Base-by-base conservation (phyloP, 1,139 yeast genomes). In the Candida dubliniensis region DNA sequence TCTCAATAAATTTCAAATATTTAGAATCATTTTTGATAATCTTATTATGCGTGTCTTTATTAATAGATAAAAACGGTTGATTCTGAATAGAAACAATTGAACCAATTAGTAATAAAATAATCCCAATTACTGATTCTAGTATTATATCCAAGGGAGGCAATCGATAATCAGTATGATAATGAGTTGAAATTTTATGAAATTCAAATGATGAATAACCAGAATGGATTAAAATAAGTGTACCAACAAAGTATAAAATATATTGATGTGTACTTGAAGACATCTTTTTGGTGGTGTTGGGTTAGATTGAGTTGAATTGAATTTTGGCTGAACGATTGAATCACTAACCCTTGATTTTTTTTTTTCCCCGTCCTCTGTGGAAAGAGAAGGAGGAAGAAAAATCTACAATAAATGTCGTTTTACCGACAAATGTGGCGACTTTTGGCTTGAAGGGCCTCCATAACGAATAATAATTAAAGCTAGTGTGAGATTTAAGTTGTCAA, bases 121-220 rank as follows among this genome's bases (percentile, higher is more conserved):
- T 59, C 1, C 78, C 80, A 10, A 71, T 46, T 8, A 70, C 42
- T 0, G 74, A 63, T 54, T 79, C 82, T 23, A 73, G 46, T 18
- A 64, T 51, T 3, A 78, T 63, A 51, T 77, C 81, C 8, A 55
- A 45, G 3, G 76, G 76, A 47, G 5, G 56, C 42, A 18, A 52
- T 40, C 44, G 45, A 45, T 18, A 18, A 18, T 18, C 23, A 4
- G 10, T 15, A 24, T 31, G 35, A 31, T 54, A 51, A 41, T 47
- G 50, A 14, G 59, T 44, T 11, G 51, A 39, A n/a, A 45, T 47
- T 53, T 72, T 78, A 47, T 74, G 77, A 56, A 71, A 67, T 52
- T 78, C 82, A 52, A 71, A 72, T 1, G 81, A 69, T 10, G 82
- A 77, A 51, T 76, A 78, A 2, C 76, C 79, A 3, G 81, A 68